Percentiles rank a stretch among this genome's conserved stretches.
These are phyloP conservation scores for Phaffia rhodozyma DNA, from an alignment of 1,284 basidiomycete genomes.

Conservation along the genomic window DNA sequence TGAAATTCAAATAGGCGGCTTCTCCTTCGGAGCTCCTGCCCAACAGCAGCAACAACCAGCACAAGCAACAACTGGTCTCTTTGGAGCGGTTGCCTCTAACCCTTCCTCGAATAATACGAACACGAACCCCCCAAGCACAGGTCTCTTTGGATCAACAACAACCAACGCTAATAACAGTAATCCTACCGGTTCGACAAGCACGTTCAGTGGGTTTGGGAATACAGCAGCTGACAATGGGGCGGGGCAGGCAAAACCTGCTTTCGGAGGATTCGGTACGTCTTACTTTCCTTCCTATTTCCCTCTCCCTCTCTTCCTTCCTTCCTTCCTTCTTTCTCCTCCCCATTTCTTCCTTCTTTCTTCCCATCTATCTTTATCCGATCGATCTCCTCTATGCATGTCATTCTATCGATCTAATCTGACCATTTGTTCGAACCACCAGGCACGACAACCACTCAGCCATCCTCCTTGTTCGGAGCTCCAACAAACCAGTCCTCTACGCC, in stretches of 20 bases:
- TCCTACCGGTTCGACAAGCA: not conserved
- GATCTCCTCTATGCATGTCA: too few relatives aligned
- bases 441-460: not conserved
- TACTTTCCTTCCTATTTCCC: too few relatives aligned
- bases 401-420: too few relatives aligned
- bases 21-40: not conserved
- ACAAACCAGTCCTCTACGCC: conserved; percentile 4
- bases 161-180: not conserved
- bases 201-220: conserved; percentile 6
- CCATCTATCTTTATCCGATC: too few relatives aligned
- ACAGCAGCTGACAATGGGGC: not conserved
- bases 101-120: not conserved
- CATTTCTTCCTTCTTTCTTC: not conserved
- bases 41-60: not conserved
- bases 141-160: conserved; percentile 17
- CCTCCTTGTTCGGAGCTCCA: not conserved
- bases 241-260: conserved; percentile 4
- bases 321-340: too few relatives aligned
- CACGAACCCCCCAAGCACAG: not conserved
- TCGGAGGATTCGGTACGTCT: conserved; percentile 8
- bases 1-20: not conserved
- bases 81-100: not conserved
- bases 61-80: too few relatives aligned
- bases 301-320: not conserved
- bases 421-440: too few relatives aligned